These are phyloP conservation scores for Fusarium scirpi DNA, from an alignment of 2,329 filamentous ascomycete genomes.

Conservation along the genomic window DNA sequence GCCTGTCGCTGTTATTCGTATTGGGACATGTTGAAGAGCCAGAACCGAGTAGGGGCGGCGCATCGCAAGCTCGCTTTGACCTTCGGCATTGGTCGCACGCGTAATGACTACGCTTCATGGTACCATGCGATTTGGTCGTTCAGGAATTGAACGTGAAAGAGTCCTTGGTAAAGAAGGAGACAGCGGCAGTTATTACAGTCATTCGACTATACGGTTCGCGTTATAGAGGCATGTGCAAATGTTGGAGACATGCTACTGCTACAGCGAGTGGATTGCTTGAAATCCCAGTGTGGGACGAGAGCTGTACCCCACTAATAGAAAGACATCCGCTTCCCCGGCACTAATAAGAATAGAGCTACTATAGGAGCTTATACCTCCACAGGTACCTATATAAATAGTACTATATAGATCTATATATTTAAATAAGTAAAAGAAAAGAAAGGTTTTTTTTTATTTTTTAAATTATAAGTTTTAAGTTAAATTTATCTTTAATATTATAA, in stretches of 20 bases:
- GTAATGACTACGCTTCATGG: conserved; percentile 43
- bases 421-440: too few species aligned
- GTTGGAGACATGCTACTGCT: background rate
- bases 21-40: conserved; percentile 1
- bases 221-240: background rate
- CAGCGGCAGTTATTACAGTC: background rate
- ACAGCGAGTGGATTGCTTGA: background rate
- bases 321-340: conserved; percentile 14
- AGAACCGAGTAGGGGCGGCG: conserved; percentile 29
- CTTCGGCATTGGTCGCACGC: conserved; percentile 44
- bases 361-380: too few species aligned
- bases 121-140: background rate
- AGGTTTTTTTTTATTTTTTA: too few species aligned
- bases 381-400: too few species aligned
- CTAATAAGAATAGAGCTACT: background rate
- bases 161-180: background rate
- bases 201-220: background rate
- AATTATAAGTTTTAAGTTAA: too few species aligned
- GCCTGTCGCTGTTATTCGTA: conserved; percentile 13
- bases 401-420: too few species aligned
- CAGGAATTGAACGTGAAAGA: background rate
- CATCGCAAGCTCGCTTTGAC: conserved; percentile 45
- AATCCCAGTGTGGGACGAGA: background rate
- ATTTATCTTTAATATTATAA: too few species aligned
- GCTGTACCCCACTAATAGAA: background rate